A percentile compares a stretch with the other conserved stretches of the same genome.
Conservation (phyloP, 345 rosid species). For the Eucalyptus pauciflora region DNA sequence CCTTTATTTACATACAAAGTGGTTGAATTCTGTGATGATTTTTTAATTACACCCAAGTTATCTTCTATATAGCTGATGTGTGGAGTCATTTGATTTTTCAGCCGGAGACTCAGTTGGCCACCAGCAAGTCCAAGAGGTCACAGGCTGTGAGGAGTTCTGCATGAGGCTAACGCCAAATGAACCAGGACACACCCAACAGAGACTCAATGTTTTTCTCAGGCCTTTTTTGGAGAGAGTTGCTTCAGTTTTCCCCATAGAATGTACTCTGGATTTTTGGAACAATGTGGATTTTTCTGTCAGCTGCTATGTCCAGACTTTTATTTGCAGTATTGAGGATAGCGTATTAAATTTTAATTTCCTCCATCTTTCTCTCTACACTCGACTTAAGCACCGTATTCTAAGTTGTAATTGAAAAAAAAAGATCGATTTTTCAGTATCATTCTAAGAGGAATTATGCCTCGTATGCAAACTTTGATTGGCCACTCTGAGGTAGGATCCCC, state of each 20-base stretch:
- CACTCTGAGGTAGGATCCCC: neutral
- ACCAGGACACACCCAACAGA: neutral
- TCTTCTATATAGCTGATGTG: neutral
- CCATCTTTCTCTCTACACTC: neutral
- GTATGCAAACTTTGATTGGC: neutral
- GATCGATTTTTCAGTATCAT: neutral
- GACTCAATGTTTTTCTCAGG: neutral
- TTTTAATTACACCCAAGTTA: neutral
- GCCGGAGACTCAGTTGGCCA: slow-evolving; percentile 84
- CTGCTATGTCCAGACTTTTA: neutral
- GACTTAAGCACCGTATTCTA: neutral
- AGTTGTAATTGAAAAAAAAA: neutral
- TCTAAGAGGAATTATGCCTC: neutral
- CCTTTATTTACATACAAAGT: neutral
- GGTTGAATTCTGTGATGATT: neutral
- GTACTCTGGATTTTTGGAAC: neutral
- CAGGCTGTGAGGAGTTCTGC: slow-evolving; percentile 23
- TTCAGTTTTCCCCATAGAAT: slow-evolving; percentile 1
- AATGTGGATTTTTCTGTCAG: neutral
- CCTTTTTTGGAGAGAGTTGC: neutral
- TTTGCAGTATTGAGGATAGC: neutral
- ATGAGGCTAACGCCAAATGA: neutral
- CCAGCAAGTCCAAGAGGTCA: slow-evolving; percentile 65
- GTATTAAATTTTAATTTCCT: neutral
- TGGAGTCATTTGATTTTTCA: slow-evolving; percentile 9